These are phyloP conservation scores for Fusarium caatingaense DNA, from an alignment of 2,329 filamentous ascomycete genomes.

Conservation along the genomic window DNA sequence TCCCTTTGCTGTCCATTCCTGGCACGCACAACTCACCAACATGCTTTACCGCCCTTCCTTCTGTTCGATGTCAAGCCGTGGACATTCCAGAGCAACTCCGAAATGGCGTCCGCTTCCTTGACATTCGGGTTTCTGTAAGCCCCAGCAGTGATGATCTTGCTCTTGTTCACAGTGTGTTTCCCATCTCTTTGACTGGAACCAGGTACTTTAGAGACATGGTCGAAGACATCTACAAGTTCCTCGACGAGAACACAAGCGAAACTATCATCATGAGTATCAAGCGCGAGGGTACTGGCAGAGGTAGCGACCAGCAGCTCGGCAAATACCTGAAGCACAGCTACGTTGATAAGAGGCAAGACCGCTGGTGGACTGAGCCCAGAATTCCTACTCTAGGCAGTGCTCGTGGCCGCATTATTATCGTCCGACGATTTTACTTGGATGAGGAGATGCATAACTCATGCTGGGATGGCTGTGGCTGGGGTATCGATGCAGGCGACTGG, in stretches of 20 bases:
- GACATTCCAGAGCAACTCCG: constrained; percentile 80
- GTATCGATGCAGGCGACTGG: constrained; percentile 76
- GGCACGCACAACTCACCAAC: constrained; percentile 97
- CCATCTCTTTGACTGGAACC: constrained; percentile 82
- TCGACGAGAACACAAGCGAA: constrained; percentile 82
- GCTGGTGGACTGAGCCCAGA: constrained; percentile 83
- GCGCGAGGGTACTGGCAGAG: constrained; percentile 85
- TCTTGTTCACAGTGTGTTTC: constrained; percentile 91
- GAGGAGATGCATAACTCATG: constrained; percentile 61
- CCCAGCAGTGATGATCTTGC: constrained; percentile 72
- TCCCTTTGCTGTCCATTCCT: constrained; percentile 87
- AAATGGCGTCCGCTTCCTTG: constrained; percentile 94
- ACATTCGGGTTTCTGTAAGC: constrained; percentile 77
- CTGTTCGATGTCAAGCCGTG: constrained; percentile 91
- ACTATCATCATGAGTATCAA: constrained; percentile 89
- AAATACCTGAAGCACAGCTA: constrained; percentile 80
- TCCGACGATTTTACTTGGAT: constrained; percentile 81
- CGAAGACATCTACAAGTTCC: constrained; percentile 77
- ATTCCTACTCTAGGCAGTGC: constrained; percentile 83
- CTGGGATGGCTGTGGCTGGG: constrained; percentile 65
- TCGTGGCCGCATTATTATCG: constrained; percentile 83
- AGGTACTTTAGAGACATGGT: constrained; percentile 84
- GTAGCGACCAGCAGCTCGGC: constrained; percentile 82
- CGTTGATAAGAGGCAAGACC: constrained; percentile 62
- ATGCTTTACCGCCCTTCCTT: constrained; percentile 84